Percentiles rank a stretch among this genome's conserved stretches.
phyloP scores from a whole-genome alignment of 1,284 basidiomycete genomes.

The Anthracocystis walkeri region DNA sequence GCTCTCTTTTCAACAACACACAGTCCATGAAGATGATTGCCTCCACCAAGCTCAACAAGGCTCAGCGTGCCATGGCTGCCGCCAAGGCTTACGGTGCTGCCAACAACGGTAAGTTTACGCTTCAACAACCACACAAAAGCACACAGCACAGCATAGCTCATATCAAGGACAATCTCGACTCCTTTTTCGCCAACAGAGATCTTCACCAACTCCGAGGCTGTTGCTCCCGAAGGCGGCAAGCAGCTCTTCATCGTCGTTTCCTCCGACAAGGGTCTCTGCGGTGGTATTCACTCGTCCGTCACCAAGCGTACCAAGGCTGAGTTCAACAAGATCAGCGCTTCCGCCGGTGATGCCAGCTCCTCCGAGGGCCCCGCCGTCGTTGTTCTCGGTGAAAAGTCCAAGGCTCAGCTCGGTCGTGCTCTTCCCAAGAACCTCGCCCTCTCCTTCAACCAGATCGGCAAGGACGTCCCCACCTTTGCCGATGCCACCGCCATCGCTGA shows the following conservation, averaged over 20 bases:
- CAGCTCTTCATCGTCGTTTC: constrained; percentile 84
- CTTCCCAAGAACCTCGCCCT: constrained; percentile 80
- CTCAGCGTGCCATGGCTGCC: constrained; percentile 85
- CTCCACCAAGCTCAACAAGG: constrained; percentile 94
- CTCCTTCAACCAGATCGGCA: constrained; percentile 97
- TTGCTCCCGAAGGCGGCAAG: constrained; percentile 60
- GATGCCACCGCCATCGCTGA: constrained; percentile 95
- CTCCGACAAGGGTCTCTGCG: constrained; percentile 99
- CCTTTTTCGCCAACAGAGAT: constrained; percentile 52
- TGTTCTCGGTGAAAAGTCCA: constrained; percentile 95
- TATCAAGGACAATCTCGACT: not conserved
- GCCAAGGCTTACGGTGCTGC: constrained; percentile 95
- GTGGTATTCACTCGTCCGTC: constrained; percentile 99
- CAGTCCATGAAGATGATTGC: constrained; percentile 98
- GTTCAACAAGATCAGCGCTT: constrained; percentile 71
- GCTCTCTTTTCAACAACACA: not conserved
- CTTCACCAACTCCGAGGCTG: constrained; percentile 67
- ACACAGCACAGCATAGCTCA: constrained; percentile 1
- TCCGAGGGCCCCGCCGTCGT: constrained; percentile 60
- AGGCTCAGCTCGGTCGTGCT: constrained; percentile 84
- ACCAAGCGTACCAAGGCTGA: constrained; percentile 86
- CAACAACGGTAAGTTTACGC: constrained; percentile 79
- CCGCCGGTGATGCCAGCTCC: constrained; percentile 71
- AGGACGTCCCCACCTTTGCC: constrained; percentile 95
- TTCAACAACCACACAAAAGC: not conserved